Evolutionary conservation across 2,329 filamentous ascomycete genomes (phyloP).

Genomic region (Penicillium sp.): DNA sequence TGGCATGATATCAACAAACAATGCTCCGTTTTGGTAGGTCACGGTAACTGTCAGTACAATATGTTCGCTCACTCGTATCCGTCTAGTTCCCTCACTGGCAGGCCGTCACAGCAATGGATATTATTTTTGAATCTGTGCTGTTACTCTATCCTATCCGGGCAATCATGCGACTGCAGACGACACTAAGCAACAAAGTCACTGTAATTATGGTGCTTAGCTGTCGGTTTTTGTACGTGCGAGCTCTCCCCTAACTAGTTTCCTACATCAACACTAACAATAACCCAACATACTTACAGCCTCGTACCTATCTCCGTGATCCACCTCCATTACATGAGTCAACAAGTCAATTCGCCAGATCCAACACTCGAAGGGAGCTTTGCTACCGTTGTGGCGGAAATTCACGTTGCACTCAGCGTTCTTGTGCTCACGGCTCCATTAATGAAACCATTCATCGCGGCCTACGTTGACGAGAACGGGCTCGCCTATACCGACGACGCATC

Average conservation of each 20-base stretch:
- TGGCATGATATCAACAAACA: slow-evolving; percentile 35
- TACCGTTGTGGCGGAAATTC: slow-evolving; percentile 42
- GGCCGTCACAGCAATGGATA: slow-evolving; percentile 41
- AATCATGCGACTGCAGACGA: slow-evolving; percentile 43
- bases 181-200: slow-evolving; percentile 38
- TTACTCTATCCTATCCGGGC: slow-evolving; percentile 40
- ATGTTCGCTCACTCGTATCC: background rate
- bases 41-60: background rate
- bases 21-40: slow-evolving; percentile 37
- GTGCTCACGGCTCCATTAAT: slow-evolving; percentile 46
- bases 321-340: slow-evolving; percentile 37
- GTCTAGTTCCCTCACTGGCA: slow-evolving; percentile 42
- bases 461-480: slow-evolving; percentile 28
- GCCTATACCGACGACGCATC: slow-evolving; percentile 25
- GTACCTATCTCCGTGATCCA: slow-evolving; percentile 42
- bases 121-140: slow-evolving; percentile 42
- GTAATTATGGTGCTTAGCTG: slow-evolving; percentile 45
- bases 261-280: background rate
- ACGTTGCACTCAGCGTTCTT: slow-evolving; percentile 45
- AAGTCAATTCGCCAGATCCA: slow-evolving; percentile 37
- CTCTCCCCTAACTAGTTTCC: too few species aligned
- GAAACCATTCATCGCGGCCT: slow-evolving; percentile 46
- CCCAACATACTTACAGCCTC: slow-evolving; percentile 31
- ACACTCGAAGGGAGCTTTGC: slow-evolving; percentile 40
- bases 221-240: slow-evolving; percentile 40